A percentile compares a stretch with the other conserved stretches of the same genome.
phyloP scores from a whole-genome alignment of 2,329 filamentous ascomycete genomes.

The Colletotrichum brevisporum region DNA sequence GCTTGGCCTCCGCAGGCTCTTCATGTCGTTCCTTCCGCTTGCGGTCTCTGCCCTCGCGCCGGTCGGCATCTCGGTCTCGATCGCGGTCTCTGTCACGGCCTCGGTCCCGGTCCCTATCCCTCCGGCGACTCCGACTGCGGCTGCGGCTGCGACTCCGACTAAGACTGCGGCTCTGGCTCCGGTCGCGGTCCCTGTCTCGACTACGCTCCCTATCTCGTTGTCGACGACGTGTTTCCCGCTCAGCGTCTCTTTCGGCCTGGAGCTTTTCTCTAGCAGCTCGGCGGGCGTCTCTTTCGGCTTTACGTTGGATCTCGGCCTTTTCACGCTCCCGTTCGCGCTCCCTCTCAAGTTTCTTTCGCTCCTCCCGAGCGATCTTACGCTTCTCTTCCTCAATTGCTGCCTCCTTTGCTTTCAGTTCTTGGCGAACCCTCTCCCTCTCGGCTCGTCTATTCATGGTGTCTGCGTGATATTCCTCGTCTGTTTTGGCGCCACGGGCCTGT shows the following conservation, averaged over 20 bases:
- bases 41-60: constrained; percentile 47
- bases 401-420: constrained; percentile 72
- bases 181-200: constrained; percentile 56
- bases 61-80: constrained; percentile 49
- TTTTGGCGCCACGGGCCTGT: constrained; percentile 75
- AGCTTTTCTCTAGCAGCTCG: constrained; percentile 58
- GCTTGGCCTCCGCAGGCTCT: constrained; percentile 62
- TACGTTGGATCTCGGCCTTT: constrained; percentile 64
- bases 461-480: constrained; percentile 79
- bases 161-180: constrained; percentile 48
- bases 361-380: constrained; percentile 69
- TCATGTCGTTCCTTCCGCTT: constrained; percentile 55
- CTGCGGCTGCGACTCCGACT: constrained; percentile 47
- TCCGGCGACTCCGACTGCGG: constrained; percentile 49
- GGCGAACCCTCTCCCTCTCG: constrained; percentile 73
- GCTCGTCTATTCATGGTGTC: constrained; percentile 74
- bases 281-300: constrained; percentile 65
- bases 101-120: constrained; percentile 57
- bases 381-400: constrained; percentile 74
- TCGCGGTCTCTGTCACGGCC: constrained; percentile 49
- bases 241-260: constrained; percentile 63
- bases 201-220: constrained; percentile 58
- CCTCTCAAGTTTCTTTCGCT: constrained; percentile 65
- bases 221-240: constrained; percentile 67
- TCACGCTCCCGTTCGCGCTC: constrained; percentile 65